phyloP scores from a whole-genome alignment of 2,329 filamentous ascomycete species.

The Immersiporthe knoxdaviesiana region DNA sequence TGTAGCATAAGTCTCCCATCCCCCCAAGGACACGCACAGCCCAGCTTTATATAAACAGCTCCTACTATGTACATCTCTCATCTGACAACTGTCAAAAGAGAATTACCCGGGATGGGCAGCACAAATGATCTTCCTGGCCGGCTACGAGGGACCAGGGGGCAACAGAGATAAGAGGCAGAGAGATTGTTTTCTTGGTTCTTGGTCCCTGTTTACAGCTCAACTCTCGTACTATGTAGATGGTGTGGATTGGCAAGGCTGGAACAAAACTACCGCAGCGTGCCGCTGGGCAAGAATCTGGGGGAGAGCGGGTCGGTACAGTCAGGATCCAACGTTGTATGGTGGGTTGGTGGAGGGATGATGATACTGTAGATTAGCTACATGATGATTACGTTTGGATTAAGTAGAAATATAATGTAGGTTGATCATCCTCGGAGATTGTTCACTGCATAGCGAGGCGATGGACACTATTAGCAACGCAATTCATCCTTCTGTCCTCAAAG shows the following conservation, averaged over 20 bases:
- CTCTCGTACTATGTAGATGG: not conserved
- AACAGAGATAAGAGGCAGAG: not conserved
- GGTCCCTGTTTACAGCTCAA: not conserved
- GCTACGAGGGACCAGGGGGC: not conserved
- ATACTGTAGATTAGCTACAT: not conserved
- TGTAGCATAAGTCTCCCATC: no score
- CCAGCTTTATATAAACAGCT: not conserved
- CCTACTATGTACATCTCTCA: no score
- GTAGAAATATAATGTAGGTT: not conserved
- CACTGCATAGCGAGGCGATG: not conserved
- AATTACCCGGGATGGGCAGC: not conserved
- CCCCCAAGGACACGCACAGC: no score
- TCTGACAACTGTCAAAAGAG: not conserved
- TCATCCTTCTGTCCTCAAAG: conserved; percentile 13
- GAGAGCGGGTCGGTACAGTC: not conserved
- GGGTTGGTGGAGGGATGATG: not conserved
- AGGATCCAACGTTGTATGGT: not conserved
- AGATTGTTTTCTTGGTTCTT: not conserved
- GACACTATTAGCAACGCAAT: not conserved
- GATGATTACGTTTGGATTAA: not conserved
- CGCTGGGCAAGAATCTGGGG: not conserved
- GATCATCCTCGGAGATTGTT: not conserved
- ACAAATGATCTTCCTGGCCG: not conserved
- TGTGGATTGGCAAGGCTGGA: not conserved
- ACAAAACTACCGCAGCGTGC: not conserved